Evolutionary conservation across 2,329 filamentous ascomycete species (phyloP).

Genomic region (Sporothrix sp.): DNA sequence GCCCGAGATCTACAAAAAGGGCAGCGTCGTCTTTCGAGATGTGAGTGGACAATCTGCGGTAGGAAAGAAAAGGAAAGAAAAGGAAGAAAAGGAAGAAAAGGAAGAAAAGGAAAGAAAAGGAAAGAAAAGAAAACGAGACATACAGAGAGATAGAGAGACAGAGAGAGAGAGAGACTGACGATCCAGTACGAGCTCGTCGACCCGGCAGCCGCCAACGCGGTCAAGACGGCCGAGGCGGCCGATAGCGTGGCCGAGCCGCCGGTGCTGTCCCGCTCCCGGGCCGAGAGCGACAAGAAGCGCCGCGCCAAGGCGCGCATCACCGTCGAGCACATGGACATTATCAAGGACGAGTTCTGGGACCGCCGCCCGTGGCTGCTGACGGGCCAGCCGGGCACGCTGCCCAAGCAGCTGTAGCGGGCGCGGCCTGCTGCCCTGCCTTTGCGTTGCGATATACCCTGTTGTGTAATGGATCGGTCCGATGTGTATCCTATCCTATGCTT

Average conservation of each 20-base stretch:
- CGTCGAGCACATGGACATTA: slow-evolving; percentile 83
- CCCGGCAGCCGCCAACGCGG: slow-evolving; percentile 37
- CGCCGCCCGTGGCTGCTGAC: slow-evolving; percentile 74
- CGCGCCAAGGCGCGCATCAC: slow-evolving; percentile 71
- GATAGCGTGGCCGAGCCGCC: slow-evolving; percentile 43
- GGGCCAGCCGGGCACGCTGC: slow-evolving; percentile 60
- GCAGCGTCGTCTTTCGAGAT: slow-evolving; percentile 79
- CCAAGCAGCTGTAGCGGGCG: slow-evolving; percentile 36
- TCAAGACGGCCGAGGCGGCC: slow-evolving; percentile 34
- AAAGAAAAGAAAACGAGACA: background rate
- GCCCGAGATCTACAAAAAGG: slow-evolving; percentile 83
- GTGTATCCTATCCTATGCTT: slow-evolving; percentile 1
- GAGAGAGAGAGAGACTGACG: background rate
- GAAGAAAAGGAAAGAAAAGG: background rate
- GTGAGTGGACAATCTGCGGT: slow-evolving; percentile 44
- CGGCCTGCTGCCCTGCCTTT: background rate
- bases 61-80: background rate
- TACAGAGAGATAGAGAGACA: background rate
- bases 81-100: too few species aligned
- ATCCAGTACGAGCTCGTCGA: slow-evolving; percentile 61
- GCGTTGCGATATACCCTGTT: background rate
- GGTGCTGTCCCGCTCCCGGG: slow-evolving; percentile 64
- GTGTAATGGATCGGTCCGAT: too few species aligned
- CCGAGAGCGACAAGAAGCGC: slow-evolving; percentile 73
- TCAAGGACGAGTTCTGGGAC: slow-evolving; percentile 92